Base-by-base conservation (phyloP, 2,329 filamentous ascomycete species). In the Fusarium oxysporum region DNA sequence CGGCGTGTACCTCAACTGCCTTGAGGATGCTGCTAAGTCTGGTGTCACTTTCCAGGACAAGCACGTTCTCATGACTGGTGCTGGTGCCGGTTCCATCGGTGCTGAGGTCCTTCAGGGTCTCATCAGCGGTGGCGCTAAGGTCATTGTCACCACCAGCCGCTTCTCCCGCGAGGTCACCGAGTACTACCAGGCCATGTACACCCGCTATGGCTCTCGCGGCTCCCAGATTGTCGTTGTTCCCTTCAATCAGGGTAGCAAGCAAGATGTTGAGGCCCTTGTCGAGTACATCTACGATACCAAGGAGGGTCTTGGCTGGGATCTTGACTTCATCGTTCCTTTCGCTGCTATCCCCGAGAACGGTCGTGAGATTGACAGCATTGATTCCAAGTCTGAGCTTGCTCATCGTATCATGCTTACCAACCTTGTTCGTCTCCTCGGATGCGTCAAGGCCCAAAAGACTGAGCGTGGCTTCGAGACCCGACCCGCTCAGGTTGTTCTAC, bases 391-490 rank as follows among this genome's bases (percentile, higher is more conserved):
- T 19, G 96, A 99, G 86, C 91, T 99, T 72, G 96, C 96, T 76
- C 96, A 99, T 83, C 94, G 96, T 74, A 98, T 99, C 86, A 98
- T 99, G 96, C 87, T 99, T 82, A 99, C 96, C 79, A 99, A 99
- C 83, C 88, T 99, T 14, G 87, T 98, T 72, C 94, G 96, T 76
- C 92, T 99, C 68, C 88, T 99, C 61, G 96, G 96, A 77, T 91
- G 86, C 72, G 92, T 99, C 84, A 99, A 98, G 89, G 85, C 91
- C 10, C 93, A 98, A 82, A 99, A 99, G 88, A 88, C 92, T 33
- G 89, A 92, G 74, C 91, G 93, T 75, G 94, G 93, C 65, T 97
- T 96, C 79, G 95, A 97, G 85, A 99, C 96, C 38, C 93, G 96
- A 43, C 96, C 96, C 54, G 96, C 96, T 32, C 96, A 99, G 83